phyloP scores from a whole-genome alignment of 2,329 filamentous ascomycete species.

The Nannizziopsis barbatae region DNA sequence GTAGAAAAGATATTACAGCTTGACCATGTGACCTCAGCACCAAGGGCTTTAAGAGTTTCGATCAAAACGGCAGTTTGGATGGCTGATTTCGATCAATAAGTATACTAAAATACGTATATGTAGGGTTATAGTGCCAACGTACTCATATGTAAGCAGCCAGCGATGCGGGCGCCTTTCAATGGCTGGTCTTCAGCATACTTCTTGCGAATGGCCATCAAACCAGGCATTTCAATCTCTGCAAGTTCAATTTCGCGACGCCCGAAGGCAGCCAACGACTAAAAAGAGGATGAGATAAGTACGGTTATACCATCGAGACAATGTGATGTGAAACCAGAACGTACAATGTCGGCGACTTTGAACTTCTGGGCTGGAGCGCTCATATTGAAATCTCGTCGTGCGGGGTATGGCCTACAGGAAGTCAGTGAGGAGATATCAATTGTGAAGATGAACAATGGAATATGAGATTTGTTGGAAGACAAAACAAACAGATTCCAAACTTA shows the following conservation, averaged over 20 bases:
- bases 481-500: too few species aligned
- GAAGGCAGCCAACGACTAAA: slow-evolving; percentile 77
- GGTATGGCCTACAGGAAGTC: too few species aligned
- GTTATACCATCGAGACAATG: neutral
- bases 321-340: slow-evolving; percentile 24
- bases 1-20: slow-evolving; percentile 99
- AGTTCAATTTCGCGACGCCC: slow-evolving; percentile 98
- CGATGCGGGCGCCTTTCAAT: slow-evolving; percentile 86
- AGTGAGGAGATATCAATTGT: too few species aligned
- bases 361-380: slow-evolving; percentile 72
- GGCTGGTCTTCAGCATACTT: slow-evolving; percentile 94
- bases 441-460: too few species aligned
- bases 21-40: slow-evolving; percentile 97
- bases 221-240: slow-evolving; percentile 92
- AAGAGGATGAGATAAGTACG: neutral
- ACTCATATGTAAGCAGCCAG: slow-evolving; percentile 98
- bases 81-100: slow-evolving; percentile 36
- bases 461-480: too few species aligned
- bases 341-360: slow-evolving; percentile 97
- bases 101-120: slow-evolving; percentile 12
- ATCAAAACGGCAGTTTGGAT: slow-evolving; percentile 99
- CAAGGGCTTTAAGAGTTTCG: slow-evolving; percentile 87
- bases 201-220: slow-evolving; percentile 85
- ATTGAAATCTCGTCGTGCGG: slow-evolving; percentile 23
- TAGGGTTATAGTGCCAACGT: slow-evolving; percentile 24